Evolutionary conservation across 768 basidiomycete genomes (phyloP).

Genomic region (Brasilioporus rufonigricans): DNA sequence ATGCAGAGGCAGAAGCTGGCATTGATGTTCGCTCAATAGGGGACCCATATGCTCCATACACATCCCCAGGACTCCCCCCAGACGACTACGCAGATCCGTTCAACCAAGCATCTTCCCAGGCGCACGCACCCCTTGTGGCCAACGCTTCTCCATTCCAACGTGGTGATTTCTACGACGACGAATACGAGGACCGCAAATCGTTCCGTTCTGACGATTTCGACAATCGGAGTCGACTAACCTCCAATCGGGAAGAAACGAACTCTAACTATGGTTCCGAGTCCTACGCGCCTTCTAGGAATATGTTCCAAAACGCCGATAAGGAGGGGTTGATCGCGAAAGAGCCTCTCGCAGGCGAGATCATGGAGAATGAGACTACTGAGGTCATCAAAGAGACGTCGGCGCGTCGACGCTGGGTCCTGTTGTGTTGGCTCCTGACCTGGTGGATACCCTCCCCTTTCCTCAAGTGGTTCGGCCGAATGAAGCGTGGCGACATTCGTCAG

Average conservation of each 20-base stretch:
- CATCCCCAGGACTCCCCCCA: slow-evolving; percentile 45
- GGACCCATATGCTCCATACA: slow-evolving; percentile 82
- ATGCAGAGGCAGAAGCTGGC: slow-evolving; percentile 72
- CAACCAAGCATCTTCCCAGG: slow-evolving; percentile 50
- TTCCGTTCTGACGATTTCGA: slow-evolving; percentile 78
- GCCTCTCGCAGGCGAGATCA: slow-evolving; percentile 76
- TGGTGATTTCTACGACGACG: slow-evolving; percentile 74
- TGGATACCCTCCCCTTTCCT: slow-evolving; percentile 81
- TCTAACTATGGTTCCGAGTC: slow-evolving; percentile 90
- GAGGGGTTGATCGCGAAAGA: slow-evolving; percentile 77
- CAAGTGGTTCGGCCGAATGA: slow-evolving; percentile 81
- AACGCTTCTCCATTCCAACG: slow-evolving; percentile 83
- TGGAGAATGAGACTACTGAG: slow-evolving; percentile 87
- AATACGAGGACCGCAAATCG: slow-evolving; percentile 74
- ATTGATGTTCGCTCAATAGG: slow-evolving; percentile 51
- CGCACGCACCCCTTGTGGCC: slow-evolving; percentile 79
- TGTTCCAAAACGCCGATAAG: slow-evolving; percentile 87
- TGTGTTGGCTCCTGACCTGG: slow-evolving; percentile 89
- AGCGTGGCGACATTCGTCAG: slow-evolving; percentile 88
- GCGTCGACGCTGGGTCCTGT: slow-evolving; percentile 80
- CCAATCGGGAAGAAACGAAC: slow-evolving; percentile 70
- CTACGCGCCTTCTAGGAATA: slow-evolving; percentile 91
- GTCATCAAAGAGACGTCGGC: slow-evolving; percentile 80
- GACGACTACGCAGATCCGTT: slow-evolving; percentile 53
- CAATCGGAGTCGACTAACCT: slow-evolving; percentile 72